A percentile compares a stretch with the other conserved stretches of the same genome.
Evolutionary conservation across 2,329 filamentous ascomycete species (phyloP).

Genomic region (Clarireedia homoeocarpa): DNA sequence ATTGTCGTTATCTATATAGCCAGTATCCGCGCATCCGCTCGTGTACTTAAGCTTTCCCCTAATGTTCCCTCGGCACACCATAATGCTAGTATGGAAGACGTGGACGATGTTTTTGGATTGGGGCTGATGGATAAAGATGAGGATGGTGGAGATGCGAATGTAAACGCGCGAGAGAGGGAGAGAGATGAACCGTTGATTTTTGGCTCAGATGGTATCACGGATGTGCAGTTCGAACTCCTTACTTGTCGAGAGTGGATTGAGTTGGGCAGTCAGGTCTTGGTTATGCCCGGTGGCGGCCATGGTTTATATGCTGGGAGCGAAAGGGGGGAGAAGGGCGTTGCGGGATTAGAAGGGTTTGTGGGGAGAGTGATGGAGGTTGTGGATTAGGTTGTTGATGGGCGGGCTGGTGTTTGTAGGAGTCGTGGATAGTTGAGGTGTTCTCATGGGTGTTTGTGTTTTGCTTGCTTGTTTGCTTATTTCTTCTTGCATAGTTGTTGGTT

Average conservation of each 20-base stretch:
- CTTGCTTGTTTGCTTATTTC: background rate
- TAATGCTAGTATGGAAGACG: slow-evolving; percentile 19
- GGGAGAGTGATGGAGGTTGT: slow-evolving; percentile 57
- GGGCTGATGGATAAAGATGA: slow-evolving; percentile 38
- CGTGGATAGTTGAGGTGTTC: background rate
- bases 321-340: slow-evolving; percentile 43
- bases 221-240: slow-evolving; percentile 61
- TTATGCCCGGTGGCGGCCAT: slow-evolving; percentile 64
- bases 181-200: slow-evolving; percentile 31
- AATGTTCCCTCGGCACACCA: slow-evolving; percentile 20
- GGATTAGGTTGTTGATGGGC: slow-evolving; percentile 34
- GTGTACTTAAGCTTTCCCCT: slow-evolving; percentile 50
- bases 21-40: slow-evolving; percentile 75
- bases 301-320: slow-evolving; percentile 48
- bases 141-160: slow-evolving; percentile 33
- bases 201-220: slow-evolving; percentile 30
- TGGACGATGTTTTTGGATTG: slow-evolving; percentile 50
- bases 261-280: slow-evolving; percentile 58
- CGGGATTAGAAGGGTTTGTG: slow-evolving; percentile 64
- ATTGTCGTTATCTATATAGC: slow-evolving; percentile 79
- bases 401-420: background rate
- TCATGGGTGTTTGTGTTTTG: background rate
- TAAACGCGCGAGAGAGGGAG: slow-evolving; percentile 21
- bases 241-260: slow-evolving; percentile 67
- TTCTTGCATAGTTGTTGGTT: too few relatives aligned